These are phyloP conservation scores for Moesziomyces parantarcticus DNA, from an alignment of 1,284 basidiomycete genomes.

Conservation along the genomic window DNA sequence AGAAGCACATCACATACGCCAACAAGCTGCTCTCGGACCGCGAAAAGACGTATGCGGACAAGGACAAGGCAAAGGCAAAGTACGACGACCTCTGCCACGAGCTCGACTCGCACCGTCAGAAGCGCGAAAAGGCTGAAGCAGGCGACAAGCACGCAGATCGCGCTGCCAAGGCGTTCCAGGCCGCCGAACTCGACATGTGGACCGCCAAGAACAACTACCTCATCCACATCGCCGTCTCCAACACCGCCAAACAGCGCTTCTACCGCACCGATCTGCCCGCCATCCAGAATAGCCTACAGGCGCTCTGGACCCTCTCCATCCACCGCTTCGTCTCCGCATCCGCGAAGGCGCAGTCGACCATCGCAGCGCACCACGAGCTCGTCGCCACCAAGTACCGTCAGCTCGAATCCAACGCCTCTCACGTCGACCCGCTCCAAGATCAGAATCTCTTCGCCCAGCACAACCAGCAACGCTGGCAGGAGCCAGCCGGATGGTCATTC, in stretches of 20 bases:
- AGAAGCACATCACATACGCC: constrained; percentile 40
- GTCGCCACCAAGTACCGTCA: constrained; percentile 23
- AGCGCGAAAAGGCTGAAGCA: constrained; percentile 49
- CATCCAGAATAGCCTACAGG: constrained; percentile 42
- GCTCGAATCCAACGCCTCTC: constrained; percentile 15
- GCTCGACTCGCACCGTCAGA: constrained; percentile 49
- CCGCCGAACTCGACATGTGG: constrained; percentile 51
- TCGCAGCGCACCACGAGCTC: constrained; percentile 31
- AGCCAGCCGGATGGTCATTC: constrained; percentile 46
- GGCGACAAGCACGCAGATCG: constrained; percentile 49
- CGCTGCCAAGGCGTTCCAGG: constrained; percentile 43
- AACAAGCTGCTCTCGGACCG: constrained; percentile 48
- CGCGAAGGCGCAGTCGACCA: constrained; percentile 9
- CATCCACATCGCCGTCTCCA: constrained; percentile 46
- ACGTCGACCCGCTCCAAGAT: constrained; percentile 33
- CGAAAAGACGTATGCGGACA: constrained; percentile 48
- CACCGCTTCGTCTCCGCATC: constrained; percentile 23
- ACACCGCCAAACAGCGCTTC: constrained; percentile 48
- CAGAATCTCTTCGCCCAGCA: constrained; percentile 43
- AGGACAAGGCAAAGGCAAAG: constrained; percentile 51
- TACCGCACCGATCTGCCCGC: constrained; percentile 44
- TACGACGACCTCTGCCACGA: constrained; percentile 57
- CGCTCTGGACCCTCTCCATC: constrained; percentile 48
- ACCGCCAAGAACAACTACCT: constrained; percentile 57
- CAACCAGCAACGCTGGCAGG: constrained; percentile 50